phyloP scores from a whole-genome alignment of 306 rosid genomes.

The Gynostemma pentaphyllum region DNA sequence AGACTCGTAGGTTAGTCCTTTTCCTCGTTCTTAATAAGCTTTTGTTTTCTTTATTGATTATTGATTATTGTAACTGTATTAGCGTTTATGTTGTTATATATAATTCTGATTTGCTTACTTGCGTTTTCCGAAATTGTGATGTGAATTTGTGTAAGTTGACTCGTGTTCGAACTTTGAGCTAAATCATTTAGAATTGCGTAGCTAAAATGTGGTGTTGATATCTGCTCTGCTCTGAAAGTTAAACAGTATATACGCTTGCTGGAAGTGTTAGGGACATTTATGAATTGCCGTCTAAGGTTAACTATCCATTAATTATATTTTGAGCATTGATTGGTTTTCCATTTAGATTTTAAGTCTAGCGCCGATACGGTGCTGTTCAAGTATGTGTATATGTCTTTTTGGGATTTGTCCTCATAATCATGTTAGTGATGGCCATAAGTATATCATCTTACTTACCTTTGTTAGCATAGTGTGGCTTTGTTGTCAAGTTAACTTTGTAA shows the following conservation, averaged over 20 bases:
- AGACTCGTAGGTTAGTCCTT: constrained; percentile 61
- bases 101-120: background rate
- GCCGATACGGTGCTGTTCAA: background rate
- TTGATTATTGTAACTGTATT: background rate
- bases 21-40: constrained; percentile 6
- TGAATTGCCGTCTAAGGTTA: background rate
- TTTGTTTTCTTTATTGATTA: background rate
- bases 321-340: background rate
- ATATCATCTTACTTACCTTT: background rate
- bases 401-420: background rate
- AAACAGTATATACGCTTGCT: background rate
- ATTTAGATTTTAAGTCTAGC: background rate
- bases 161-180: background rate
- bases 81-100: background rate
- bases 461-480: background rate
- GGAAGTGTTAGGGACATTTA: background rate
- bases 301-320: background rate
- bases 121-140: background rate
- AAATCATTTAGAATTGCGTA: background rate
- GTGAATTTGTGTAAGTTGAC: background rate
- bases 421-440: background rate
- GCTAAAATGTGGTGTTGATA: background rate
- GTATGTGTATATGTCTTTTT: background rate
- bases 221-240: background rate
- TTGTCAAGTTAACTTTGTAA: background rate